phyloP scores from a whole-genome alignment of 2,329 filamentous ascomycete species.

The Metarhizium robertsii region DNA sequence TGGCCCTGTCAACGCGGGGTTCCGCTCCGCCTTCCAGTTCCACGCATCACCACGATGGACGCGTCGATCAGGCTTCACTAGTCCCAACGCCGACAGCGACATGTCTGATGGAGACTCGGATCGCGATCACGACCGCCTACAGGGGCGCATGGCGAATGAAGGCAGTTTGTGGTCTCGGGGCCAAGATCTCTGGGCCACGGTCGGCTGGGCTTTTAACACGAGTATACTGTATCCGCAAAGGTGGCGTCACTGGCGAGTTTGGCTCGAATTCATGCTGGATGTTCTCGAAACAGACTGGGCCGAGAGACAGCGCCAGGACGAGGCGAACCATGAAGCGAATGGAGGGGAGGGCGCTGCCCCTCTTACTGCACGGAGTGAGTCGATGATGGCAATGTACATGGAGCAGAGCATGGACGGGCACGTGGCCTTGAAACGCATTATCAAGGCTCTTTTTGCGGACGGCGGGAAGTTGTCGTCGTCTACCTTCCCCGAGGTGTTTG shows the following conservation, averaged over 20 bases:
- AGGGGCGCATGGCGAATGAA: constrained; percentile 50
- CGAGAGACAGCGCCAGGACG: constrained; percentile 43
- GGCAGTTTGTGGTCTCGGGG: constrained; percentile 66
- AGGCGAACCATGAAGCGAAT: constrained; percentile 17
- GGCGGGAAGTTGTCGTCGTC: constrained; percentile 43
- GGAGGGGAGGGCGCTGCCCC: constrained; percentile 13
- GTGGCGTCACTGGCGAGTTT: constrained; percentile 75
- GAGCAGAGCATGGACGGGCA: constrained; percentile 34
- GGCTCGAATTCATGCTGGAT: constrained; percentile 73
- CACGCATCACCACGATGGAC: constrained; percentile 21
- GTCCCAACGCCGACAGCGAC: constrained; percentile 32
- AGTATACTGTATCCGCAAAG: constrained; percentile 61
- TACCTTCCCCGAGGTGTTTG: constrained; percentile 58
- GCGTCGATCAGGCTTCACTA: constrained; percentile 24
- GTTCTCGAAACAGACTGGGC: constrained; percentile 64
- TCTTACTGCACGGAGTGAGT: constrained; percentile 32
- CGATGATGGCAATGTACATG: constrained; percentile 54
- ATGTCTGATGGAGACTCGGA: constrained; percentile 32
- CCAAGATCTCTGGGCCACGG: constrained; percentile 78
- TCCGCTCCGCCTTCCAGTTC: constrained; percentile 68
- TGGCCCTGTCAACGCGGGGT: constrained; percentile 60
- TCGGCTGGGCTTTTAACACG: constrained; percentile 93
- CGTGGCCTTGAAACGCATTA: constrained; percentile 41
- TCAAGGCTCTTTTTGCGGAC: constrained; percentile 60
- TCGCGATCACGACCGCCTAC: constrained; percentile 42